Evolutionary conservation across 176 grass and related monocot genomes (phyloP), one percentile per base, ranked within the genome.

Genomic region (Avena atlantica): DNA sequence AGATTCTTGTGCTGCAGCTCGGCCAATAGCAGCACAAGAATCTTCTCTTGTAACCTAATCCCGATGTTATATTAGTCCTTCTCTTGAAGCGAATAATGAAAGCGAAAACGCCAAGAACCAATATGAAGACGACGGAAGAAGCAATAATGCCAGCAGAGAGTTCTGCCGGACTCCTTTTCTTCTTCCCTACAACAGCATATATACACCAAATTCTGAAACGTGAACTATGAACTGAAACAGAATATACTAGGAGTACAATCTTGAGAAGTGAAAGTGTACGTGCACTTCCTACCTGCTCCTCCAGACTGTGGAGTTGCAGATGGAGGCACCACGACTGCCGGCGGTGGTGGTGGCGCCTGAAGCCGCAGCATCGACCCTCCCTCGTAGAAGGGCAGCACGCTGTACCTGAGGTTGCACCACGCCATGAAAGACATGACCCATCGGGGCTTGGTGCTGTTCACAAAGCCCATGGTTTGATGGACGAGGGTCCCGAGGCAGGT

Each of bases 1-100:
- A 95, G 88, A 19, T 82, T 95, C 82, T 78, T 88, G 73, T 92
- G 93, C 72, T 92, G 93, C 27, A 95, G 78, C 23, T 95, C 57
- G 70, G 90, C 70, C 53, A 88, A 71, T 25, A 92, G 29, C 20
- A 70, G 53, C 21, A n/a, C n/a, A n/a, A n/a, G n/a, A n/a, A n/a
- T n/a, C n/a, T n/a, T n/a, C n/a, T n/a, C n/a, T n/a, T n/a, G n/a
- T n/a, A n/a, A n/a, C n/a, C n/a, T n/a, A n/a, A n/a, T n/a, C n/a
- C n/a, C n/a, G n/a, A n/a, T n/a, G n/a, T n/a, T n/a, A n/a, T n/a
- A n/a, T 94, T 80, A 31, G 13, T 74, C 66, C 80, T 89, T 63
- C 83, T 83, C 51, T 12, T 51, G 36, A 84, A 71, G 40, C 8
- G 58, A 84, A 88, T 27, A 84, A 88, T 27, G 55, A 85, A 50